These are phyloP conservation scores for Kodamaea nitidulidarum DNA, from an alignment of 805 yeast genomes.

Conservation along the genomic window DNA sequence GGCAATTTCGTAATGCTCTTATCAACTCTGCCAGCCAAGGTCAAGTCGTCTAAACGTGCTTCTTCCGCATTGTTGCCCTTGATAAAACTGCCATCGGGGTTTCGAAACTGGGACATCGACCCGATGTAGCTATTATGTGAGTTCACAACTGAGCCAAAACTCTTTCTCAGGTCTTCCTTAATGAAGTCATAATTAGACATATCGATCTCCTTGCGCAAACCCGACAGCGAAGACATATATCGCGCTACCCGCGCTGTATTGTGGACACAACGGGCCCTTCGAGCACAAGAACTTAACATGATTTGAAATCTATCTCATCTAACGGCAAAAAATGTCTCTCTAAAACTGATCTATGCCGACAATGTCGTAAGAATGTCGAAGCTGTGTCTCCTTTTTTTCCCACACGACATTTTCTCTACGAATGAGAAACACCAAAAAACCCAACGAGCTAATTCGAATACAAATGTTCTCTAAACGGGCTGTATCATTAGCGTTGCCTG, in stretches of 20 bases:
- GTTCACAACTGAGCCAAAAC: constrained; percentile 7
- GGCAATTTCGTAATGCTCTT: constrained; percentile 56
- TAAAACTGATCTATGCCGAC: no score
- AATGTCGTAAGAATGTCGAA: background rate
- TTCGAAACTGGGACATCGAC: constrained; percentile 31
- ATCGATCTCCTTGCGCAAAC: constrained; percentile 1
- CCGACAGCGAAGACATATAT: background rate
- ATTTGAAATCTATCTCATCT: background rate
- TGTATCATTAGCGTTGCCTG: constrained; percentile 5
- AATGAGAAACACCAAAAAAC: constrained; percentile 6
- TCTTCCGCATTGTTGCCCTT: constrained; percentile 45
- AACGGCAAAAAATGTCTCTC: constrained; percentile 1
- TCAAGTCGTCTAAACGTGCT: constrained; percentile 55
- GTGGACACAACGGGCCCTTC: background rate
- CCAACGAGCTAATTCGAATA: constrained; percentile 2
- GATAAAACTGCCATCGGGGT: constrained; percentile 37
- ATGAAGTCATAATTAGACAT: constrained; percentile 6
- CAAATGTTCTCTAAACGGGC: constrained; percentile 8
- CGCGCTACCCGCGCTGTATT: background rate
- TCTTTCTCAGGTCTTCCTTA: constrained; percentile 3
- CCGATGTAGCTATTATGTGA: constrained; percentile 2
- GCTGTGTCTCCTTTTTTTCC: background rate
- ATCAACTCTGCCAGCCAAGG: constrained; percentile 53
- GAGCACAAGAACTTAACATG: background rate
- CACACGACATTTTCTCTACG: constrained; percentile 6